These are phyloP conservation scores for Suillus sp. DNA, from an alignment of 768 basidiomycete species.

Conservation along the genomic window DNA sequence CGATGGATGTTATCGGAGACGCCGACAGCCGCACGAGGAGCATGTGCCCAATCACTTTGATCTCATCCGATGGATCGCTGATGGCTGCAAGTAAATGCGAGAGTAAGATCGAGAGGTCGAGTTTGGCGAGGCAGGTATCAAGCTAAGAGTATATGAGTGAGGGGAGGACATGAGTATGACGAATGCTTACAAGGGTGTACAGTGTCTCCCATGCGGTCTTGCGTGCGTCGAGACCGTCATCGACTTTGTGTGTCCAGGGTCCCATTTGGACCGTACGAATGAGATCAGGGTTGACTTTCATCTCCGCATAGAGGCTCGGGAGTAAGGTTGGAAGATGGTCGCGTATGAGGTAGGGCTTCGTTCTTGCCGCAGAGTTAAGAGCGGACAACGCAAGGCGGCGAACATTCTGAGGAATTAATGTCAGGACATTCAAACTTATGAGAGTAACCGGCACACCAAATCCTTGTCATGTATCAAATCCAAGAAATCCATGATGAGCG, in stretches of 20 bases:
- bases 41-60: conserved; percentile 96
- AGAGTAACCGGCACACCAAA: conserved; percentile 53
- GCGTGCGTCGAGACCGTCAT: conserved; percentile 93
- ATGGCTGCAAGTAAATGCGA: conserved; percentile 80
- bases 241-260: conserved; percentile 95
- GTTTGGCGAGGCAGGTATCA: conserved; percentile 85
- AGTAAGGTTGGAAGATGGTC: conserved; percentile 78
- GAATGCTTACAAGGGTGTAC: conserved; percentile 80
- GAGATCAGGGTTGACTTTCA: conserved; percentile 72
- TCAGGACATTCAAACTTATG: conserved; percentile 1
- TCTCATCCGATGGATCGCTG: conserved; percentile 89
- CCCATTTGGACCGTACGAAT: conserved; percentile 96
- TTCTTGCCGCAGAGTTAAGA: conserved; percentile 92
- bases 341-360: conserved; percentile 89
- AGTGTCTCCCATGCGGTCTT: conserved; percentile 98
- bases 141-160: conserved; percentile 48
- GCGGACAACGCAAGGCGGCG: conserved; percentile 88
- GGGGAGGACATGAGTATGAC: background rate
- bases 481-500: conserved; percentile 88
- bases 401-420: conserved; percentile 62
- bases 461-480: conserved; percentile 88
- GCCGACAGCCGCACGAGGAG: conserved; percentile 90
- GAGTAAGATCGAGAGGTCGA: conserved; percentile 88
- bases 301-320: conserved; percentile 86
- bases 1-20: conserved; percentile 80